Evolutionary conservation across 1,284 basidiomycete genomes (phyloP).

Genomic region (Trametes sp.): DNA sequence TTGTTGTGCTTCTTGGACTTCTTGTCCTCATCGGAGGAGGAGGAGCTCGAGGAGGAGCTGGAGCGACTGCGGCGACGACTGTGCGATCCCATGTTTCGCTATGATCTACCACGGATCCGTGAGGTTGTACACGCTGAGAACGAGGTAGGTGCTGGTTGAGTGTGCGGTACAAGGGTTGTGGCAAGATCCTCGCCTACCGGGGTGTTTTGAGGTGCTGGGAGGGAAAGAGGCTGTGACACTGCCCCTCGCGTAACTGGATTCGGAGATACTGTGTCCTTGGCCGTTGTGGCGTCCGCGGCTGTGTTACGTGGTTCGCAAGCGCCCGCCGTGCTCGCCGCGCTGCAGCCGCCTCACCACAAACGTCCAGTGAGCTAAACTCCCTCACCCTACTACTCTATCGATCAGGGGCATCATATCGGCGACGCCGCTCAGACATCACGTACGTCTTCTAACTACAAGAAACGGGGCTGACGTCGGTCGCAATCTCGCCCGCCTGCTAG

Average conservation of each 20-base stretch:
- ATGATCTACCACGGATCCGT: not conserved
- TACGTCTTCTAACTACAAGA: too few relatives aligned
- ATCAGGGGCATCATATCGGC: too few relatives aligned
- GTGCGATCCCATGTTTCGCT: constrained; percentile 24
- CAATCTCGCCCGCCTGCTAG: not conserved
- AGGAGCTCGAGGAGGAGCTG: constrained; percentile 32
- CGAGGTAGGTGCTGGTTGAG: not conserved
- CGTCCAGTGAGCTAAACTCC: too few relatives aligned
- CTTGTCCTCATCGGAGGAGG: constrained; percentile 33
- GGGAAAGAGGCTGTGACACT: not conserved
- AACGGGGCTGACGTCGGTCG: too few relatives aligned
- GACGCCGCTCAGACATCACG: too few relatives aligned
- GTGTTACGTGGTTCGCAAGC: not conserved
- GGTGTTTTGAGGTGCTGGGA: too few relatives aligned
- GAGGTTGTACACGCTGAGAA: not conserved
- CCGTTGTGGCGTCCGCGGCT: not conserved
- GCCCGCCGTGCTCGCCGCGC: too few relatives aligned
- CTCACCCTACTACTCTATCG: too few relatives aligned
- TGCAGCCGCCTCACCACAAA: too few relatives aligned
- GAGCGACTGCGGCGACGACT: constrained; percentile 38
- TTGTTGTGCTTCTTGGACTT: constrained; percentile 33
- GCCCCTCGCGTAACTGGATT: not conserved
- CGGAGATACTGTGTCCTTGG: not conserved
- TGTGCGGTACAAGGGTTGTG: not conserved
- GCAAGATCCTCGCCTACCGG: too few relatives aligned